These are phyloP conservation scores for Fusarium circinatum DNA, from an alignment of 2,329 filamentous ascomycete genomes.

Conservation along the genomic window DNA sequence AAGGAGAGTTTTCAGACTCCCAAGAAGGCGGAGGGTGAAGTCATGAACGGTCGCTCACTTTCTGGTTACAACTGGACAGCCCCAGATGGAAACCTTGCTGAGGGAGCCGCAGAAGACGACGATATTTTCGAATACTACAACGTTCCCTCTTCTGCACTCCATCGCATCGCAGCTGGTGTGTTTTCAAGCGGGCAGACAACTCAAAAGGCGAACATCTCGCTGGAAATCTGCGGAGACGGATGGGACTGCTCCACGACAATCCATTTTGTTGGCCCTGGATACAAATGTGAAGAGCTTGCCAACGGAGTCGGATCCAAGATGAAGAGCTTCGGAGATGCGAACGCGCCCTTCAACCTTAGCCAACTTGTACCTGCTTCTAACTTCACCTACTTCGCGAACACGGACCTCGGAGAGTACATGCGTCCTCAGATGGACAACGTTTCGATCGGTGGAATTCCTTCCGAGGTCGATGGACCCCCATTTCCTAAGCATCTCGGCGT, in stretches of 20 bases:
- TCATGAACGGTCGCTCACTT: conserved; percentile 24
- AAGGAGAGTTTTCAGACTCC: conserved; percentile 7
- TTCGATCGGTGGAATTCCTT: not conserved
- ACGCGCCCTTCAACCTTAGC: conserved; percentile 30
- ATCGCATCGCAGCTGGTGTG: conserved; percentile 24
- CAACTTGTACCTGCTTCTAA: conserved; percentile 21
- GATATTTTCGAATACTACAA: conserved; percentile 35
- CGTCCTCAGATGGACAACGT: conserved; percentile 21
- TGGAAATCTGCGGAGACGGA: conserved; percentile 21
- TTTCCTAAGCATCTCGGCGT: conserved; percentile 31
- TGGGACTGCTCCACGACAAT: conserved; percentile 40
- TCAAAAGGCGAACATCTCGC: conserved; percentile 7
- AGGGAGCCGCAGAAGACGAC: not conserved
- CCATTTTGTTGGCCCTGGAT: conserved; percentile 35
- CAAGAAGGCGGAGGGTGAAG: not conserved
- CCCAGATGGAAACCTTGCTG: not conserved
- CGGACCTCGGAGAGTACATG: conserved; percentile 29
- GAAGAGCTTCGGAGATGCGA: conserved; percentile 1
- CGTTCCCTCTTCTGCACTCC: not conserved
- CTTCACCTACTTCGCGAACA: conserved; percentile 22
- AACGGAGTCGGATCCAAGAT: not conserved
- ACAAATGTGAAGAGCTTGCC: conserved; percentile 34
- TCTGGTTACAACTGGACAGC: conserved; percentile 30
- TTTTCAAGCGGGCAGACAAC: conserved; percentile 22
- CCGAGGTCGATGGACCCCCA: not conserved